These are phyloP conservation scores for Metarhizium guizhouense DNA, from an alignment of 2,329 filamentous ascomycete genomes.

Conservation along the genomic window DNA sequence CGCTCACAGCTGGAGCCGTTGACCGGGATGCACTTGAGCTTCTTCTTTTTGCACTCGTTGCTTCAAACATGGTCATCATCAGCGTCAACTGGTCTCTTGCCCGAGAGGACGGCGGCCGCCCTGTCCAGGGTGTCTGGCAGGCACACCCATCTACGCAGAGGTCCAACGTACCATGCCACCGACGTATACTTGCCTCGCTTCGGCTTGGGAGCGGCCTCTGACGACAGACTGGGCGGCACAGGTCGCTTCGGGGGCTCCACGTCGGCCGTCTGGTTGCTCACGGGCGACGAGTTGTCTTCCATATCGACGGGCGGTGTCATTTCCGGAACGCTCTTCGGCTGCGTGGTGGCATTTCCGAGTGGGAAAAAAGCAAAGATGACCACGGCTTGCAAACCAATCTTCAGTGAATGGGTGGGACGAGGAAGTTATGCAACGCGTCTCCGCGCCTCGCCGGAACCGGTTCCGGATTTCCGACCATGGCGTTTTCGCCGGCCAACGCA, in stretches of 20 bases:
- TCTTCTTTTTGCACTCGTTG: slow-evolving; percentile 31
- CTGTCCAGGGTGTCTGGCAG: no score
- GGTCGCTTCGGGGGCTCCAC: slow-evolving; percentile 7
- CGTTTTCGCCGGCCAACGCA: no score
- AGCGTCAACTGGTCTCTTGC: slow-evolving; percentile 1
- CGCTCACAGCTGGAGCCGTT: slow-evolving; percentile 19
- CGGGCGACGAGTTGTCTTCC: slow-evolving; percentile 2
- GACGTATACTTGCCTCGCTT: slow-evolving; percentile 29
- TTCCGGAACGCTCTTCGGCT: background rate
- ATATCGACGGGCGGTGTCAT: background rate
- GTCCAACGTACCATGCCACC: slow-evolving; percentile 23
- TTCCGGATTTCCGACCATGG: background rate
- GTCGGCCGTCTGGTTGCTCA: background rate
- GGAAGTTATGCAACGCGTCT: background rate
- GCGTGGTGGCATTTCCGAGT: background rate
- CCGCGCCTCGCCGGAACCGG: background rate
- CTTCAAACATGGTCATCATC: slow-evolving; percentile 10
- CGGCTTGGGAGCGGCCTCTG: slow-evolving; percentile 6
- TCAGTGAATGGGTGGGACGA: background rate
- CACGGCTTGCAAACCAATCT: background rate
- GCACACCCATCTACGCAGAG: background rate
- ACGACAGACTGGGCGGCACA: background rate
- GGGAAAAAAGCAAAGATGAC: background rate
- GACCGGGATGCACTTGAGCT: slow-evolving; percentile 28
- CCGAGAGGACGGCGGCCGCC: no score